Evolutionary conservation across 768 basidiomycete genomes (phyloP), one percentile per base, ranked within the genome.

Genomic region (Suillus ampliporus): DNA sequence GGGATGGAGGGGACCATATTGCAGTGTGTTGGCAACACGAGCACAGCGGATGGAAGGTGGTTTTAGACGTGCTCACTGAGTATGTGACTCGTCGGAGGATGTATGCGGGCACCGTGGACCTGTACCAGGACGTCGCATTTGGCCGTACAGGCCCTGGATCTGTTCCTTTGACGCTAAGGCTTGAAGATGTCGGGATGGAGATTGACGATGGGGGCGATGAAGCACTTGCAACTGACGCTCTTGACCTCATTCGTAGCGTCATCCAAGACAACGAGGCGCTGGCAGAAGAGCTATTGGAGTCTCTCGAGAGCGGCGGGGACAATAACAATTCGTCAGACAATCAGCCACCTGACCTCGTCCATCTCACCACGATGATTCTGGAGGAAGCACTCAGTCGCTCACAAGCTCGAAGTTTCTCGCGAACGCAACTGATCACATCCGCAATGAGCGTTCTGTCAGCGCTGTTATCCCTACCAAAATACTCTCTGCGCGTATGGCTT

Each of bases 11-110:
- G 2, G 90, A 92, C 26, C 61, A 66, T 48, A 79, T 86, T 19
- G 88, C 91, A 6, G 83, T 96, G 1, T 82, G 84, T 21, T 97
- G 95, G 95, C 83, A 89, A 64, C 88, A 91, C 65, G 80, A 87
- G 50, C 88, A 94, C 69, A 92, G 90, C 9, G 94, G 92, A 3
- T 97, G 78, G 97, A 97, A 2, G 90, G 94, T 3, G 96, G 89
- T 97, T 58, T 77, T 99, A 34, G 91, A 94, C 58, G 99, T 69
- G 92, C 89, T 69, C 89, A 94, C 94, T 3, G 96, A 98, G 31
- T 31, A 6, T 6, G 31, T 31, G 31, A 31, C 94, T n/a, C 31
- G 31, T 31, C 4, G 6, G 95, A 82, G 85, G 11, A 73, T 81
- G 69, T 77, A 83, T 52, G 63, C 78, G n/a, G 68, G 74, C 2